Conservation (phyloP, 257 asterid genomes). For the Penstemon newberryi region DNA sequence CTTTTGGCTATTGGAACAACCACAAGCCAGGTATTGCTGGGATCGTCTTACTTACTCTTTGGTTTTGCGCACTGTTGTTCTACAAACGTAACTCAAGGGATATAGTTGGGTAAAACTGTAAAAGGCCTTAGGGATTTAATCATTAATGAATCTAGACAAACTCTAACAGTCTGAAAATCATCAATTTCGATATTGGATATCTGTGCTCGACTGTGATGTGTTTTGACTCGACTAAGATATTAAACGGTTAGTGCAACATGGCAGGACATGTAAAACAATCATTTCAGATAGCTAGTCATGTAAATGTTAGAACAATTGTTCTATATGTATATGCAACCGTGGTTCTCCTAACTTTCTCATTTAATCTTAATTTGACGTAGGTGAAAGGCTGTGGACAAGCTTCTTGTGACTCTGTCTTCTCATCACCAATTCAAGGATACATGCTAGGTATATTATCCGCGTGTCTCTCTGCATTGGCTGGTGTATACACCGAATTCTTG, state of each 20-base stretch:
- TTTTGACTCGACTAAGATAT: not conserved
- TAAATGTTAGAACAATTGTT: not conserved
- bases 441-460: conserved; percentile 85
- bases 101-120: not conserved
- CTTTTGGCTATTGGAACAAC: conserved; percentile 94
- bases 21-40: conserved; percentile 76
- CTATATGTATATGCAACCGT: conserved; percentile 14
- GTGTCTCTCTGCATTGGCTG: conserved; percentile 93
- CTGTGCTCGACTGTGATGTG: conserved; percentile 6
- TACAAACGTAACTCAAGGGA: not conserved
- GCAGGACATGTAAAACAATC: too few species aligned
- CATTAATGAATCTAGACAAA: too few species aligned
- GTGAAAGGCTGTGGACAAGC: conserved; percentile 96
- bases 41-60: conserved; percentile 22
- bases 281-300: conserved; percentile 7
- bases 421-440: conserved; percentile 92
- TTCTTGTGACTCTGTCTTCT: conserved; percentile 81
- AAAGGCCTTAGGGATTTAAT: not conserved
- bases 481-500: conserved; percentile 96
- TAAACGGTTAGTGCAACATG: conserved; percentile 21
- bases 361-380: conserved; percentile 39
- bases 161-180: too few species aligned
- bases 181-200: not conserved
- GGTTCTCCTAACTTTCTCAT: not conserved
- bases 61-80: conserved; percentile 8